These are phyloP conservation scores for Silene conica DNA, from an alignment of 148 eudicot species.

Conservation along the genomic window DNA sequence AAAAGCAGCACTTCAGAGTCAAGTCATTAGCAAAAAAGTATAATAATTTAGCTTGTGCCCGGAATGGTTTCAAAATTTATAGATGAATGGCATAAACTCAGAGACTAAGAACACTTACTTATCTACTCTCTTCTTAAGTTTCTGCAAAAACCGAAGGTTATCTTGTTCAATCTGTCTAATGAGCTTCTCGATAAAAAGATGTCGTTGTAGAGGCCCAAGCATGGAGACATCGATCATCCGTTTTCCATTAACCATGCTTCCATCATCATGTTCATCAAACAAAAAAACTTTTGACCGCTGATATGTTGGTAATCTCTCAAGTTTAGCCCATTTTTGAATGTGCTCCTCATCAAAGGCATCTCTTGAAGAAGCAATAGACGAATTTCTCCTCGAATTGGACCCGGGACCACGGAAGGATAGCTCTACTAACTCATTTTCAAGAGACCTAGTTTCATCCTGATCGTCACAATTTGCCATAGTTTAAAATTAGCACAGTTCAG, in stretches of 20 bases:
- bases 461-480: conserved; percentile 40
- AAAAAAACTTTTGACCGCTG: conserved; percentile 60
- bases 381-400: conserved; percentile 39
- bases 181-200: conserved; percentile 68
- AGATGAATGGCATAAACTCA: not conserved
- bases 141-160: conserved; percentile 69
- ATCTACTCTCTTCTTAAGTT: conserved; percentile 64
- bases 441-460: conserved; percentile 37
- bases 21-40: not conserved
- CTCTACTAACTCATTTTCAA: conserved; percentile 39
- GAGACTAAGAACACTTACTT: conserved; percentile 38
- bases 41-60: not conserved
- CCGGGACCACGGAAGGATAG: conserved; percentile 31
- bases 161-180: conserved; percentile 74
- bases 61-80: not conserved
- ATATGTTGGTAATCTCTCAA: conserved; percentile 71
- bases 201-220: conserved; percentile 65
- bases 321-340: conserved; percentile 47
- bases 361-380: conserved; percentile 27
- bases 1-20: conserved; percentile 11
- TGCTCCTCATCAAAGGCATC: conserved; percentile 42
- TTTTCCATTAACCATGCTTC: conserved; percentile 36
- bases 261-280: conserved; percentile 40
- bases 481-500: not conserved
- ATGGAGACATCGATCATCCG: conserved; percentile 54